These are phyloP conservation scores for Pseudonitzschia multistriata DNA, from an alignment of 108 stramenopile genomes.

Conservation along the genomic window DNA sequence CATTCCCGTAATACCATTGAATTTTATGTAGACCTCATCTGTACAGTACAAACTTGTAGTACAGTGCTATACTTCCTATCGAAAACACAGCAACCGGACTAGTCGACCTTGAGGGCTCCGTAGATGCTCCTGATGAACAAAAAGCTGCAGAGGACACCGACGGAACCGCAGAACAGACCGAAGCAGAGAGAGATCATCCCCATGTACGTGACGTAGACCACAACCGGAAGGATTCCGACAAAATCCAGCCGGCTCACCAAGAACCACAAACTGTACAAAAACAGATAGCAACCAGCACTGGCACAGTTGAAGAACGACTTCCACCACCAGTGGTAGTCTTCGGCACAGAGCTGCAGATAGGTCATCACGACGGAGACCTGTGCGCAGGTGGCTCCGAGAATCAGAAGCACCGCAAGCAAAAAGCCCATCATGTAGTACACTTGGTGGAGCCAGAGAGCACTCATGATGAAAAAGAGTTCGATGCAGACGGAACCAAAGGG, in stretches of 20 bases:
- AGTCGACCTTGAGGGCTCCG: conserved; percentile 57
- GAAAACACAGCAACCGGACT: too few relatives aligned
- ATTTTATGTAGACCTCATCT: too few relatives aligned
- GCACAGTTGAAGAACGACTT: conserved; percentile 93
- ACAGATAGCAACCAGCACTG: conserved; percentile 90
- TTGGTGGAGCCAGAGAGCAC: conserved; percentile 94
- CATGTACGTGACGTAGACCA: conserved; percentile 98
- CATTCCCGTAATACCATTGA: too few relatives aligned
- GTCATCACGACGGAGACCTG: conserved; percentile 94
- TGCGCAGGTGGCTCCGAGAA: conserved; percentile 91
- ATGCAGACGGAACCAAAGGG: conserved; percentile 98
- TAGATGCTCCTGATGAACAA: conserved; percentile 64
- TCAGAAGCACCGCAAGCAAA: conserved; percentile 90
- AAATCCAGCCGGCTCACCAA: conserved; percentile 79
- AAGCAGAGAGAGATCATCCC: conserved; percentile 89
- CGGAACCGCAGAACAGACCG: conserved; percentile 85
- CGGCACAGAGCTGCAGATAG: conserved; percentile 96
- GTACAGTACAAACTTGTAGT: too few relatives aligned
- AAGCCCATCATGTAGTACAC: conserved; percentile 99
- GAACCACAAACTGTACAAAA: conserved; percentile 95
- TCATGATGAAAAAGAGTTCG: conserved; percentile 98
- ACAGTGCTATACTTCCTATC: too few relatives aligned
- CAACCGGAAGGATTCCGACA: conserved; percentile 77
- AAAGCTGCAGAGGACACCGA: conserved; percentile 85
- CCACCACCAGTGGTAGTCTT: conserved; percentile 99